phyloP scores from a whole-genome alignment of 2,329 filamentous ascomycete genomes.

The Pseudonectria foliicola region DNA sequence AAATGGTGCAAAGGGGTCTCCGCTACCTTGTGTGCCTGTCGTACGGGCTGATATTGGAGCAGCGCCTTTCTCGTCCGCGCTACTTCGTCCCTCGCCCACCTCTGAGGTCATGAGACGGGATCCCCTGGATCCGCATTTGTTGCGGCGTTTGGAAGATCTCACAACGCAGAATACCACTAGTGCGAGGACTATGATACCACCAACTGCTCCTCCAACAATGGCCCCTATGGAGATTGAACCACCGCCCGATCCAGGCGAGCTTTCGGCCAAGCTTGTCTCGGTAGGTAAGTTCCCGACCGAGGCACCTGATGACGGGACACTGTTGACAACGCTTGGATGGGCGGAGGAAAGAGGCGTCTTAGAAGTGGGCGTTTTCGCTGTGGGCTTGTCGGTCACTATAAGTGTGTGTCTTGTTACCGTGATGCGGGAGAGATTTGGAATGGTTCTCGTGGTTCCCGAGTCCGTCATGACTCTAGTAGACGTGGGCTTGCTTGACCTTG shows the following conservation, averaged over 20 bases:
- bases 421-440: slow-evolving; percentile 27
- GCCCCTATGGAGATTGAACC: slow-evolving; percentile 21
- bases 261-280: slow-evolving; percentile 2
- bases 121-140: slow-evolving; percentile 9
- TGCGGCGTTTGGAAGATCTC: slow-evolving; percentile 15
- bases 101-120: slow-evolving; percentile 4
- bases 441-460: slow-evolving; percentile 29
- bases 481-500: not conserved
- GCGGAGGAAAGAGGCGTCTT: slow-evolving; percentile 4
- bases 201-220: slow-evolving; percentile 28
- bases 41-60: slow-evolving; percentile 21
- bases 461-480: slow-evolving; percentile 24
- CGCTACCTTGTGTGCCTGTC: slow-evolving; percentile 16
- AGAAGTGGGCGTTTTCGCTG: slow-evolving; percentile 8
- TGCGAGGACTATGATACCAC: slow-evolving; percentile 20
- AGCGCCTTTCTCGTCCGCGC: slow-evolving; percentile 22
- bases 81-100: slow-evolving; percentile 9
- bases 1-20: slow-evolving; percentile 37
- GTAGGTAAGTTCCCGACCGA: slow-evolving; percentile 7
- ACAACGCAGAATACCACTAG: slow-evolving; percentile 17
- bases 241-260: slow-evolving; percentile 1
- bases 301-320: slow-evolving; percentile 5
- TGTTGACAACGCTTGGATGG: not conserved
- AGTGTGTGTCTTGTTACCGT: slow-evolving; percentile 30
- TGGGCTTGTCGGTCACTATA: slow-evolving; percentile 20